A percentile compares a stretch with the other conserved stretches of the same genome.
Conservation (phyloP, 768 basidiomycete species). For the Lentinula lateritia region DNA sequence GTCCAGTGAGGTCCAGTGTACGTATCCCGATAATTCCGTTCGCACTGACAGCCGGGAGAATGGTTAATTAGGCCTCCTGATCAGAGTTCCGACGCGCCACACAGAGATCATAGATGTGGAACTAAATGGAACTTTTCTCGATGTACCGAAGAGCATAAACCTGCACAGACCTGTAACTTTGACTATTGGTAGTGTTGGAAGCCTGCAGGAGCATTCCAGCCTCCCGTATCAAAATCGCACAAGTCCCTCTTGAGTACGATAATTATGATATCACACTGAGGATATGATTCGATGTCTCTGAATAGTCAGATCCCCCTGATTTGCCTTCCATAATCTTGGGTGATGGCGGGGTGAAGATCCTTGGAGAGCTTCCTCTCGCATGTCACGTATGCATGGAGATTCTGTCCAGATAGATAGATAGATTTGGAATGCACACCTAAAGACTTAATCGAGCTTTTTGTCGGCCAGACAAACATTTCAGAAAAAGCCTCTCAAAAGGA, state of each 20-base stretch:
- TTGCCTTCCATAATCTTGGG: neutral
- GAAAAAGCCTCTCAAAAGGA: too few relatives aligned
- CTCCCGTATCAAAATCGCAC: neutral
- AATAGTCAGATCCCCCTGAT: neutral
- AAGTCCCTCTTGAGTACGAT: neutral
- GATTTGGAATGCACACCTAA: neutral
- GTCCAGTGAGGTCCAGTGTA: too few relatives aligned
- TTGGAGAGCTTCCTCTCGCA: neutral
- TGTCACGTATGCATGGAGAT: neutral
- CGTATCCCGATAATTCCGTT: too few relatives aligned
- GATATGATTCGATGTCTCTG: neutral
- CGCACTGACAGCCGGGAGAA: neutral
- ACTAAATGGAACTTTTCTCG: neutral
- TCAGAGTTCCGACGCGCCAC: neutral
- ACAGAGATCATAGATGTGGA: neutral
- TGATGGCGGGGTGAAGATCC: neutral
- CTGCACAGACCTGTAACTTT: too few relatives aligned
- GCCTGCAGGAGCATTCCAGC: too few relatives aligned
- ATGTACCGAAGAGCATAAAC: too few relatives aligned
- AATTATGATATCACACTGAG: neutral
- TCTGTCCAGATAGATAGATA: too few relatives aligned
- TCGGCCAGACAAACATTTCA: too few relatives aligned
- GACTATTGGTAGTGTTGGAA: too few relatives aligned
- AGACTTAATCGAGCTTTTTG: too few relatives aligned
- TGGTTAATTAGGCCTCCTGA: neutral